Evolutionary conservation across 352 stramenopile species (phyloP), one percentile per base, ranked within the genome.

Genomic region (Globisporangium orthogonon): DNA sequence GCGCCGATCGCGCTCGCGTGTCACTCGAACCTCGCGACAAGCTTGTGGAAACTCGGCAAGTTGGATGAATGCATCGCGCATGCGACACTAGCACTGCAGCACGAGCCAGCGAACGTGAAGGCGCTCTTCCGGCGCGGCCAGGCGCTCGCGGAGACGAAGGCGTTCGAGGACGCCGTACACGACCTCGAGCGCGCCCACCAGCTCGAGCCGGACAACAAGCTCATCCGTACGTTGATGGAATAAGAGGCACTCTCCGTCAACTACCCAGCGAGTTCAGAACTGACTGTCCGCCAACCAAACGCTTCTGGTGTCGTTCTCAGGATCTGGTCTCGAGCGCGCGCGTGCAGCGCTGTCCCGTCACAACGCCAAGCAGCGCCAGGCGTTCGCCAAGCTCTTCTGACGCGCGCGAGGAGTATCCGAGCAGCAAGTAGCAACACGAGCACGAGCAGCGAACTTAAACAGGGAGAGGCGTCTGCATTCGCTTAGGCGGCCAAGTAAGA

Each of bases 91-190:
- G 81, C 80, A 3, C 57, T 93, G 28, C 50, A 66, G 30, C 31
- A 74, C 15, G 75, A 87, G 35, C 45, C 71, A 1, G 46, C 47
- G 30, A 78, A 87, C 58, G 58, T 72, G 10, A 93, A 93, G 58
- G 80, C 81, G 52, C 69, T 78, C 11, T 91, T 75, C 63, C 69
- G 75, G 31, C 74, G 81, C 45, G 86, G 80, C 48, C 80, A 91
- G 52, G 83, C 77, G 39, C 80, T 77, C 45, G 45, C 76, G 5
- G 56, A 65, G 13, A 65, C 62, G 23, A 90, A 87, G 51, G 71
- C 79, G 49, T 90, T 86, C 43, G 67, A 79, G 7, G 47, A 76
- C 7, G 81, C 78, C 3, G 50, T 89, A 7, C 51, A 45, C n/a
- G 81, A 91, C 65, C 64, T 91, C 39, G 67, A 66, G 28, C 56